These are phyloP conservation scores for Dioscorea zingiberensis DNA, from an alignment of 106 monocot genomes.

Conservation along the genomic window DNA sequence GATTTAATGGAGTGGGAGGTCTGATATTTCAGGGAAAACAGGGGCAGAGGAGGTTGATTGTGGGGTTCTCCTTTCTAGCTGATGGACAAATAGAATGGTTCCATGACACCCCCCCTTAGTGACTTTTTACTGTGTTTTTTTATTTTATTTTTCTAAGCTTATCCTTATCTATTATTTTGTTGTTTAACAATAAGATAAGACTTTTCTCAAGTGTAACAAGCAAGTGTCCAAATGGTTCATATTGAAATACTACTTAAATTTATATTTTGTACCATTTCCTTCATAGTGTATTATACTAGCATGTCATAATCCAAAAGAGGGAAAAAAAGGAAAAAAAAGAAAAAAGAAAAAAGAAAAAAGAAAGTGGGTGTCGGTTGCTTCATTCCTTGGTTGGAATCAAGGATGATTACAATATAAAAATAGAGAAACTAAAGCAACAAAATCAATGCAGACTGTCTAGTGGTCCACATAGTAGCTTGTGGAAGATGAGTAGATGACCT, in stretches of 20 bases:
- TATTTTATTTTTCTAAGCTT: not conserved
- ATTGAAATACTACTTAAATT: no score
- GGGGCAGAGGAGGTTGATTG: not conserved
- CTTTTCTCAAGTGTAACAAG: not conserved
- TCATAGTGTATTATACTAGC: not conserved
- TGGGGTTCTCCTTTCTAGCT: slow-evolving; percentile 14
- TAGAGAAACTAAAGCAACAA: not conserved
- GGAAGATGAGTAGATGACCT: no score
- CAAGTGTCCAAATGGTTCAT: not conserved
- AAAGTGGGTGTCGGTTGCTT: not conserved
- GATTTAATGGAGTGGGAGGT: not conserved
- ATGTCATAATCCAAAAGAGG: not conserved
- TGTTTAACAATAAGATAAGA: no score
- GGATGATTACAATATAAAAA: not conserved
- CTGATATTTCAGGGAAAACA: not conserved
- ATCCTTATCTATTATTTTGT: not conserved
- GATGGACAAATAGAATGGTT: slow-evolving; percentile 9
- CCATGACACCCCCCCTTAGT: not conserved
- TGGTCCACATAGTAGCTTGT: not conserved
- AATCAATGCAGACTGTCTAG: not conserved
- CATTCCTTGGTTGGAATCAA: not conserved
- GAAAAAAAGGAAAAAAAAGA: not conserved
- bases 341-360: not conserved
- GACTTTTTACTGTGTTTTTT: not conserved
- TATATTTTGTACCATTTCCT: no score